Evolutionary conservation across 2,329 filamentous ascomycete genomes (phyloP), one percentile per base, ranked within the genome.

Genomic region (Colletotrichum lindemuthianum): DNA sequence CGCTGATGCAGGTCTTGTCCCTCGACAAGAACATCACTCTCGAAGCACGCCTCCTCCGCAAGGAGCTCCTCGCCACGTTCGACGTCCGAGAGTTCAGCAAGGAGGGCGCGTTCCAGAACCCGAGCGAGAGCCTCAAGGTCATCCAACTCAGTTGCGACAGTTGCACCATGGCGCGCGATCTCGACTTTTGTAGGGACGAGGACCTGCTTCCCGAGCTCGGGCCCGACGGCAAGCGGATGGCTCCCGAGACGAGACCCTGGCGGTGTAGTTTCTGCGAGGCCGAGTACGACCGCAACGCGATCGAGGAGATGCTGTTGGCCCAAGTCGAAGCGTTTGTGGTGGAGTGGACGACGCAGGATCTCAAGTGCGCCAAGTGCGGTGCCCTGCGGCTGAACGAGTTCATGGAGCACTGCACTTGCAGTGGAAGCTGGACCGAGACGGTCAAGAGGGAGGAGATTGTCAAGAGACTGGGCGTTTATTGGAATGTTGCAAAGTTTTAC

Each of bases 391-490:
- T 92, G 44, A 98, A 97, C 75, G 95, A 97, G 72, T 96, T 98
- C 71, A 93, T 96, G 89, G 95, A 97, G 76, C 94, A 98, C 77
- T 99, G 96, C 78, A 91, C 90, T 10, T 99, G 96, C 81, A 92
- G 92, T 66, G 96, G 96, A 4, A 86, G 86, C 64, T 99, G 96
- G 96, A 85, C 84, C 15, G 88, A 88, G 69, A 92, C 88, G 16
- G 83, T 94, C 65, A 86, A 89, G 69, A 83, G 85, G 68, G 87
- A 85, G 36, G 91, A 91, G 34, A 80, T 95, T 33, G 77, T 86
- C 72, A 86, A 82, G 74, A 85, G 81, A 73, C 71, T 98, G 71
- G 83, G 76, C 45, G 90, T 97, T 5, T 90, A 93, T 77, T 84
- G 82, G 69, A 88, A 86, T 57, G 94, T 97, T 52, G 92, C 92